phyloP scores from a whole-genome alignment of 2,329 filamentous ascomycete species.

The Cercospora brassicicola region DNA sequence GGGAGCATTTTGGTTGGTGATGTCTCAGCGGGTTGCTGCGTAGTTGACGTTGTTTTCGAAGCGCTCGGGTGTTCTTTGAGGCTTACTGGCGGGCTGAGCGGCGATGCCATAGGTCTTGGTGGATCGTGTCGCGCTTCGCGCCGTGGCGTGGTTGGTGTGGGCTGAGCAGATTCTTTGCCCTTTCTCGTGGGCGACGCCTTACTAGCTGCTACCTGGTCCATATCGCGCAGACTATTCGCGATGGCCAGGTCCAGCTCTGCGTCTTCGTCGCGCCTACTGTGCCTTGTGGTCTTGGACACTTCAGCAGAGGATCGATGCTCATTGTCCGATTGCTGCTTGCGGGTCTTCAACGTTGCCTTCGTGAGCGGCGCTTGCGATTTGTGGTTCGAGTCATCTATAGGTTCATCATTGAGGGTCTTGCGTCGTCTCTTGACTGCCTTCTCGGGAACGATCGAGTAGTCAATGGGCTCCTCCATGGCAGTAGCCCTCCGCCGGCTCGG shows the following conservation, averaged over 20 bases:
- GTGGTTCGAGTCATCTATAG: background rate
- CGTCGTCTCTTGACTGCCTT: slow-evolving; percentile 46
- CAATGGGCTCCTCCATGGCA: slow-evolving; percentile 31
- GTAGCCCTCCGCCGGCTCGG: slow-evolving; percentile 41
- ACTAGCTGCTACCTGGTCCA: slow-evolving; percentile 2
- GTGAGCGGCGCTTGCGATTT: background rate
- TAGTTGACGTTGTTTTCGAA: background rate
- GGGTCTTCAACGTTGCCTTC: background rate
- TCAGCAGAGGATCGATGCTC: background rate
- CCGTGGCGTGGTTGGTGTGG: background rate
- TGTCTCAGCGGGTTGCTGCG: background rate
- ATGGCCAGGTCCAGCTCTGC: slow-evolving; percentile 9
- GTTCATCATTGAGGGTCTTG: slow-evolving; percentile 28
- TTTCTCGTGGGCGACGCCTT: background rate
- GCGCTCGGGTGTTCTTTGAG: background rate
- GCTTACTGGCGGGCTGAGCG: slow-evolving; percentile 10
- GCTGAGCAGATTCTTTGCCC: background rate
- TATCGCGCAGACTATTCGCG: slow-evolving; percentile 14
- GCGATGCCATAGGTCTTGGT: slow-evolving; percentile 10
- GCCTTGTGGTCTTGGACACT: background rate
- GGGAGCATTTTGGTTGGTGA: slow-evolving; percentile 26
- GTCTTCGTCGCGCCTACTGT: slow-evolving; percentile 4
- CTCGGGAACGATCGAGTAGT: slow-evolving; percentile 43
- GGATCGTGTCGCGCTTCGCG: background rate
- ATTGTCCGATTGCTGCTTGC: background rate